Conservation (phyloP, 2,329 filamentous ascomycete genomes). For the Cordyceps pruinosa region DNA sequence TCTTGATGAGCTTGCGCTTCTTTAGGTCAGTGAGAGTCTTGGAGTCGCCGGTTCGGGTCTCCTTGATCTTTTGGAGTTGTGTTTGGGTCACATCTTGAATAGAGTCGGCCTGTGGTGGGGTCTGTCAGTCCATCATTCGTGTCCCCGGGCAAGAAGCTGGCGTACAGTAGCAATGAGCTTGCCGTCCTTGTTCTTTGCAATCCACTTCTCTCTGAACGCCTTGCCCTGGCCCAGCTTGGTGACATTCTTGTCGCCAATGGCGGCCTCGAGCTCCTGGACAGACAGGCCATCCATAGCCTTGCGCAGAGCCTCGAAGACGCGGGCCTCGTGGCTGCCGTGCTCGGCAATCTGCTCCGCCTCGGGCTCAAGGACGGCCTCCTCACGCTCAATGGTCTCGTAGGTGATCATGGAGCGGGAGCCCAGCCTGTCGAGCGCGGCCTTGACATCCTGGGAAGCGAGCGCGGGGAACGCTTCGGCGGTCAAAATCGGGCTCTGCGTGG, state of each 20-base stretch:
- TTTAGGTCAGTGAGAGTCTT: constrained; percentile 76
- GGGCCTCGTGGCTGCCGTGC: constrained; percentile 75
- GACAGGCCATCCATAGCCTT: constrained; percentile 72
- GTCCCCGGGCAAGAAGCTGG: constrained; percentile 1
- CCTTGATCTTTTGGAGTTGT: constrained; percentile 65
- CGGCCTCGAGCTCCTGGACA: constrained; percentile 63
- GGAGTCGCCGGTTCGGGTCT: constrained; percentile 63
- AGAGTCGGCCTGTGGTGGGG: constrained; percentile 47
- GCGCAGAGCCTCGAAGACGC: constrained; percentile 69
- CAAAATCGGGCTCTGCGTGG: constrained; percentile 56
- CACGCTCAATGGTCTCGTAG: constrained; percentile 76
- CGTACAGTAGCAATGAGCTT: constrained; percentile 47
- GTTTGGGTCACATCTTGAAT: constrained; percentile 76
- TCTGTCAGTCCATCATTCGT: not conserved
- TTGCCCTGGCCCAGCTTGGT: constrained; percentile 87
- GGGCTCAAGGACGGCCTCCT: constrained; percentile 68
- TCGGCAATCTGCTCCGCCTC: constrained; percentile 66
- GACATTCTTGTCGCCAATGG: constrained; percentile 65
- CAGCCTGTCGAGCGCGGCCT: constrained; percentile 82
- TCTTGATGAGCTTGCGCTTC: constrained; percentile 82
- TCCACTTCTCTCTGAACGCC: constrained; percentile 79
- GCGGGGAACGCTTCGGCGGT: constrained; percentile 65
- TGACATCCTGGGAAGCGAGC: constrained; percentile 61
- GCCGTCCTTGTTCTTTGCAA: constrained; percentile 53
- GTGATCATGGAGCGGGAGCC: constrained; percentile 77